These are phyloP conservation scores for Mallotus japonicus DNA, from an alignment of 441 rosid species.

Conservation along the genomic window DNA sequence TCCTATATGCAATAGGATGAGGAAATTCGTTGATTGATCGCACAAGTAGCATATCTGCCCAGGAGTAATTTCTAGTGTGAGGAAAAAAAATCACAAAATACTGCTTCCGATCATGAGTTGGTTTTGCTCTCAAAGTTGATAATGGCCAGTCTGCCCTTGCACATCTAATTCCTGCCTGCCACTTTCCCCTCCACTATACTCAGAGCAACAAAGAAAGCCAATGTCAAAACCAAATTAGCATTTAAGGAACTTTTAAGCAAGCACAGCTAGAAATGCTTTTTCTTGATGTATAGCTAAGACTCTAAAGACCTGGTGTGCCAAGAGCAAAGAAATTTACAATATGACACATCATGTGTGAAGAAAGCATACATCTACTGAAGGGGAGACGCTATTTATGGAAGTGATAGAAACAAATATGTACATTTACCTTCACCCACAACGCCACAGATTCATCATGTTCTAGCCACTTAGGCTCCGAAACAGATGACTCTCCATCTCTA, in stretches of 20 bases:
- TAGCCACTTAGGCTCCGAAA: conserved; percentile 74
- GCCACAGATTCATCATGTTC: conserved; percentile 82
- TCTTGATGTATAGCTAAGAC: neutral
- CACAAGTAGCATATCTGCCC: conserved; percentile 94
- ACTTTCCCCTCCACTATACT: conserved; percentile 96
- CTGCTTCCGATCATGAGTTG: conserved; percentile 89
- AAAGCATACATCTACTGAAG: conserved; percentile 7
- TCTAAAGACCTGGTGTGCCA: neutral
- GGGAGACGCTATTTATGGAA: conserved; percentile 5
- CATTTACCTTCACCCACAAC: conserved; percentile 92
- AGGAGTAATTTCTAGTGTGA: conserved; percentile 92
- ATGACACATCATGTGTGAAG: conserved; percentile 4
- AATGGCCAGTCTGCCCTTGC: conserved; percentile 94
- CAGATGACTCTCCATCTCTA: conserved; percentile 53
- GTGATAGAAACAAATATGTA: conserved; percentile 18
- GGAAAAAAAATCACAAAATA: conserved; percentile 93
- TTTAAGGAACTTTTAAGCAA: neutral
- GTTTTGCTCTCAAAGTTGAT: conserved; percentile 86
- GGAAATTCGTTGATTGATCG: conserved; percentile 76
- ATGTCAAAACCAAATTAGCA: conserved; percentile 24
- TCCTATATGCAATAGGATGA: conserved; percentile 81
- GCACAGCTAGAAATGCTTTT: neutral
- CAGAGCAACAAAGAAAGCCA: conserved; percentile 30
- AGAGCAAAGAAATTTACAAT: neutral
- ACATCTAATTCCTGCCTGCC: conserved; percentile 97